A percentile compares a stretch with the other conserved stretches of the same genome.
Conservation (phyloP, 345 rosid genomes). For the Gossypium australe region DNA sequence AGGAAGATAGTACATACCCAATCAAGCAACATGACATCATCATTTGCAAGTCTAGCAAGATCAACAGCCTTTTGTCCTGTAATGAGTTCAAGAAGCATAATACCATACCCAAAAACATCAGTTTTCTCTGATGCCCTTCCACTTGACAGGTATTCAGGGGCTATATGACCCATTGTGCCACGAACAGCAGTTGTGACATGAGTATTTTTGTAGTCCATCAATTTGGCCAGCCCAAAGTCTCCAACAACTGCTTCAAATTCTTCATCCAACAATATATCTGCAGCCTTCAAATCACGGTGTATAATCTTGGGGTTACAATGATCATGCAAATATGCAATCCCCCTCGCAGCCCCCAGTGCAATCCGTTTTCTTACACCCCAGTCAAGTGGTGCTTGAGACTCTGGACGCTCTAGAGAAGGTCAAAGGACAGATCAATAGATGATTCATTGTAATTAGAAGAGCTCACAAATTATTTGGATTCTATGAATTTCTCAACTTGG, state of each 20-base stretch:
- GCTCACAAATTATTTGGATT: neutral
- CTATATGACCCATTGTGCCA: constrained; percentile 94
- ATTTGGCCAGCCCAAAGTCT: constrained; percentile 90
- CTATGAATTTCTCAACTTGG: too few species aligned
- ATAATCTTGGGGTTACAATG: constrained; percentile 93
- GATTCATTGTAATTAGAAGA: neutral
- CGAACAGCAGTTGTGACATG: constrained; percentile 96
- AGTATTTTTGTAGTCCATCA: constrained; percentile 86
- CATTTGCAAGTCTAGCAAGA: constrained; percentile 94
- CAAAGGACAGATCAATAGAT: neutral
- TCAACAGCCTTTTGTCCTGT: constrained; percentile 93
- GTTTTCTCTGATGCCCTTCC: constrained; percentile 93
- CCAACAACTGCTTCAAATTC: constrained; percentile 96
- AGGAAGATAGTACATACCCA: constrained; percentile 50
- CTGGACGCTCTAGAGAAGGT: constrained; percentile 45
- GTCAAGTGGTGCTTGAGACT: constrained; percentile 44
- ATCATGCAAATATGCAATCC: constrained; percentile 88
- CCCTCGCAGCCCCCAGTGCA: constrained; percentile 84
- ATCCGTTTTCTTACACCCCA: constrained; percentile 71
- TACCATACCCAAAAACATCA: constrained; percentile 95
- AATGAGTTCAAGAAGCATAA: constrained; percentile 95
- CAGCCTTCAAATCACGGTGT: constrained; percentile 96
- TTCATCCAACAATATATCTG: constrained; percentile 87
- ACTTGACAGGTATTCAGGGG: constrained; percentile 90
- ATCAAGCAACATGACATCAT: constrained; percentile 91